Evolutionary conservation across 768 basidiomycete genomes (phyloP).

Genomic region (Cyathus striatus): DNA sequence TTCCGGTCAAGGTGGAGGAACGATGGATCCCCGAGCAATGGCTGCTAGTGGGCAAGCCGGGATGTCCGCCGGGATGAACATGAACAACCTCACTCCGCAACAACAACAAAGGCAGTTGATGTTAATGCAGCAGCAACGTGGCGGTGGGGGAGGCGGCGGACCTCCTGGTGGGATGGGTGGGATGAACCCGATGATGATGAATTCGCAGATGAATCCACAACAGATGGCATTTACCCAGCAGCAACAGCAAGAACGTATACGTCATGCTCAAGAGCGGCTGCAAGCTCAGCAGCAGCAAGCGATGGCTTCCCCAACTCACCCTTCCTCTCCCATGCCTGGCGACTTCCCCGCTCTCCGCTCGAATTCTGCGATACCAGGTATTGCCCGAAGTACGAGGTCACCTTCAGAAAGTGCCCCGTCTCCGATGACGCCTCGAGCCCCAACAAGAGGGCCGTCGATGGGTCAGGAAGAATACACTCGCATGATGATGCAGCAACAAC

Average conservation of each 20-base stretch:
- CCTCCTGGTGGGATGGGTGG: conserved; percentile 12
- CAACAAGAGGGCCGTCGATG: conserved; percentile 29
- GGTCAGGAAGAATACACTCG: conserved; percentile 55
- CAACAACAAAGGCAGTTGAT: conserved; percentile 36
- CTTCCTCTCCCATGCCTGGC: conserved; percentile 39
- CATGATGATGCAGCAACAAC: conserved; percentile 43
- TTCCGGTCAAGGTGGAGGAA: conserved; percentile 9
- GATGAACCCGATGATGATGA: conserved; percentile 14
- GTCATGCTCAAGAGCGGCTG: conserved; percentile 29
- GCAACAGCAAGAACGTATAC: conserved; percentile 16
- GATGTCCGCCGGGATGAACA: background rate
- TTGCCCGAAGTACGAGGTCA: conserved; percentile 69
- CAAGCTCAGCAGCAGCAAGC: conserved; percentile 26
- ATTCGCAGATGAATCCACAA: background rate
- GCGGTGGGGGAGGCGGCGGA: conserved; percentile 13
- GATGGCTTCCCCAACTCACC: conserved; percentile 37
- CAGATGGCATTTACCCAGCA: conserved; percentile 23
- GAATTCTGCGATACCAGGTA: conserved; percentile 61
- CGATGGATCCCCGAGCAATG: conserved; percentile 22
- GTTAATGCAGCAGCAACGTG: conserved; percentile 20
- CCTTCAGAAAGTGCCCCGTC: conserved; percentile 61
- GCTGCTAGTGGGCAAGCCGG: conserved; percentile 11
- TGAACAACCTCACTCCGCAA: conserved; percentile 18
- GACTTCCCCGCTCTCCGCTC: conserved; percentile 50
- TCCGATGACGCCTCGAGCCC: conserved; percentile 45